A percentile compares a stretch with the other conserved stretches of the same genome.
These are phyloP conservation scores for Blastobotrys malaysiensis DNA, from an alignment of 1,139 yeast species.

Conservation along the genomic window DNA sequence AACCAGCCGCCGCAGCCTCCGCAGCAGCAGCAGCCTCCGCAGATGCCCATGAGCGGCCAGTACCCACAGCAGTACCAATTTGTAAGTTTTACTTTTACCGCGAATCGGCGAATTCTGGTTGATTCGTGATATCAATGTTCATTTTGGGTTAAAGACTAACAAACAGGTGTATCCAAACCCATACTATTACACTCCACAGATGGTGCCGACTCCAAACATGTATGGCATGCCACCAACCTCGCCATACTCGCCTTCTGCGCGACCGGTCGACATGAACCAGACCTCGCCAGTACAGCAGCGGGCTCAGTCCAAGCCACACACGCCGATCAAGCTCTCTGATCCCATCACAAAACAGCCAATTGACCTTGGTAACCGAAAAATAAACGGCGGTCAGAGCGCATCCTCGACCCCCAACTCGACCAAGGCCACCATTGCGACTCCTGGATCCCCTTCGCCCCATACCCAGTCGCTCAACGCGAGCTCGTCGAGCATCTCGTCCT, in stretches of 20 bases:
- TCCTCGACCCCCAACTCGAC: conserved; percentile 10
- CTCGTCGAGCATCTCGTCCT: not conserved
- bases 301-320: conserved; percentile 15
- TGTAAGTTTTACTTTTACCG: not conserved
- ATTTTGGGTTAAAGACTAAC: not conserved
- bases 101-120: no score
- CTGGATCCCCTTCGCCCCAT: conserved; percentile 5
- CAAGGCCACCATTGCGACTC: conserved; percentile 9
- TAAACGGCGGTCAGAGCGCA: conserved; percentile 6
- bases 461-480: conserved; percentile 1
- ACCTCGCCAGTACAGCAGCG: not conserved
- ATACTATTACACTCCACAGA: not conserved
- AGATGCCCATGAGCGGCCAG: conserved; percentile 6
- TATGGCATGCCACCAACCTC: not conserved
- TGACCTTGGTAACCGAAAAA: conserved; percentile 14
- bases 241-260: not conserved
- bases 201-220: not conserved
- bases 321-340: conserved; percentile 27
- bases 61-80: not conserved
- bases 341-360: conserved; percentile 28
- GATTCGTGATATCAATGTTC: no score
- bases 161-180: not conserved
- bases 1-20: conserved; percentile 5
- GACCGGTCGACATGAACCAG: not conserved
- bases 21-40: conserved; percentile 6